A percentile compares a stretch with the other conserved stretches of the same genome.
These are phyloP conservation scores for Fusarium continuum DNA, from an alignment of 2,329 filamentous ascomycete genomes.

Conservation along the genomic window DNA sequence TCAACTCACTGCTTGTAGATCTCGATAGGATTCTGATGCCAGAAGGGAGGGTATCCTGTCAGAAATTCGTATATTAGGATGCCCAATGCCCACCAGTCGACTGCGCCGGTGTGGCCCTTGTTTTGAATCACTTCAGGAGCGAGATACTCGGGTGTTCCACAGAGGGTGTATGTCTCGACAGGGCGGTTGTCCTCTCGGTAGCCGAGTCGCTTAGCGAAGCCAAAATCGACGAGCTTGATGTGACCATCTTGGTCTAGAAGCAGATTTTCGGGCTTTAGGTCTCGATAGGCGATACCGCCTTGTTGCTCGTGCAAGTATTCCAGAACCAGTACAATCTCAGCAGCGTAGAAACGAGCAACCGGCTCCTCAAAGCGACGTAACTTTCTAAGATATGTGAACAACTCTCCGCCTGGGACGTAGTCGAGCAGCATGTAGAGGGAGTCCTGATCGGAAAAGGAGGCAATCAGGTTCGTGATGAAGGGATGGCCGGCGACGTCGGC, in stretches of 20 bases:
- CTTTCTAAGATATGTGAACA: constrained; percentile 83
- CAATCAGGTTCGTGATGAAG: constrained; percentile 82
- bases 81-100: constrained; percentile 89
- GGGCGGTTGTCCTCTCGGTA: constrained; percentile 56
- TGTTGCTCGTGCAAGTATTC: constrained; percentile 83
- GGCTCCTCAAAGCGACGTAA: constrained; percentile 81
- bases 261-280: constrained; percentile 85
- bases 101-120: constrained; percentile 78
- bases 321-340: constrained; percentile 83
- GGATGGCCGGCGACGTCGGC: constrained; percentile 81
- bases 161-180: constrained; percentile 82
- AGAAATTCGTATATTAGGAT: constrained; percentile 87
- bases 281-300: constrained; percentile 80
- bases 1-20: constrained; percentile 78
- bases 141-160: constrained; percentile 85
- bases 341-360: constrained; percentile 82
- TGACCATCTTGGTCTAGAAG: constrained; percentile 80
- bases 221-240: constrained; percentile 85
- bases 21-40: constrained; percentile 86
- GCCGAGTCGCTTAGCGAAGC: constrained; percentile 82
- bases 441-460: constrained; percentile 81
- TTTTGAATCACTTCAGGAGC: constrained; percentile 87
- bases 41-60: constrained; percentile 86
- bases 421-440: constrained; percentile 85
- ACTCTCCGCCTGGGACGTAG: constrained; percentile 84